phyloP scores from a whole-genome alignment of 1,284 basidiomycete species.

The Peniophora sp. region DNA sequence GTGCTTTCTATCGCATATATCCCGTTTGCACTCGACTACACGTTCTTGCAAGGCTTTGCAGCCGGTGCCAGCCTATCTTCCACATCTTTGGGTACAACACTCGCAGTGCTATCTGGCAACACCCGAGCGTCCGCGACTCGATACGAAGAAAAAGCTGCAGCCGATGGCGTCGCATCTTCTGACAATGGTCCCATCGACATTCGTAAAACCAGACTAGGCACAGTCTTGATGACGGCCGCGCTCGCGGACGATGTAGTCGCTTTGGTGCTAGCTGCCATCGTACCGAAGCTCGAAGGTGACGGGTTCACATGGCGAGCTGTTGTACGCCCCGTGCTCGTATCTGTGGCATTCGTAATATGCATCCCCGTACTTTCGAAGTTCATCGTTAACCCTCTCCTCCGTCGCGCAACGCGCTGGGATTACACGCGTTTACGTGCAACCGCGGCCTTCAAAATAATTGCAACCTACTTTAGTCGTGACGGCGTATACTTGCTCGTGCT shows the following conservation, averaged over 20 bases:
- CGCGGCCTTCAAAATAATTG: no score
- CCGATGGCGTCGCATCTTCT: neutral
- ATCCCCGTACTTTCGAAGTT: conserved; percentile 19
- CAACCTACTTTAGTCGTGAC: neutral
- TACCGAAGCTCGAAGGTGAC: conserved; percentile 25
- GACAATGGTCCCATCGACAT: conserved; percentile 19
- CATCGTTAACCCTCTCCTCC: conserved; percentile 19
- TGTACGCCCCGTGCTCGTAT: conserved; percentile 30
- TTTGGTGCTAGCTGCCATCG: conserved; percentile 40
- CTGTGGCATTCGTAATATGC: conserved; percentile 24
- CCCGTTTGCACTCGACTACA: conserved; percentile 23
- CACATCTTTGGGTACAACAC: conserved; percentile 47
- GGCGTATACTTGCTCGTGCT: neutral
- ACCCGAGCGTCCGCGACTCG: neutral
- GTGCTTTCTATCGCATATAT: conserved; percentile 24
- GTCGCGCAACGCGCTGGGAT: conserved; percentile 10
- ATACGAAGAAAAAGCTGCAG: neutral
- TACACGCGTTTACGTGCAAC: no score
- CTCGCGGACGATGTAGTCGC: conserved; percentile 49
- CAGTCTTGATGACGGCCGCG: conserved; percentile 41
- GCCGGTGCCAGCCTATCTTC: conserved; percentile 43
- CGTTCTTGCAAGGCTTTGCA: conserved; percentile 36
- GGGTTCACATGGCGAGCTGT: conserved; percentile 23
- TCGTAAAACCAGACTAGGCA: conserved; percentile 36
- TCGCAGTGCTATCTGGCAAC: conserved; percentile 31